Conservation (phyloP, 495 filamentous ascomycete species). For the Penicillium herquei region DNA sequence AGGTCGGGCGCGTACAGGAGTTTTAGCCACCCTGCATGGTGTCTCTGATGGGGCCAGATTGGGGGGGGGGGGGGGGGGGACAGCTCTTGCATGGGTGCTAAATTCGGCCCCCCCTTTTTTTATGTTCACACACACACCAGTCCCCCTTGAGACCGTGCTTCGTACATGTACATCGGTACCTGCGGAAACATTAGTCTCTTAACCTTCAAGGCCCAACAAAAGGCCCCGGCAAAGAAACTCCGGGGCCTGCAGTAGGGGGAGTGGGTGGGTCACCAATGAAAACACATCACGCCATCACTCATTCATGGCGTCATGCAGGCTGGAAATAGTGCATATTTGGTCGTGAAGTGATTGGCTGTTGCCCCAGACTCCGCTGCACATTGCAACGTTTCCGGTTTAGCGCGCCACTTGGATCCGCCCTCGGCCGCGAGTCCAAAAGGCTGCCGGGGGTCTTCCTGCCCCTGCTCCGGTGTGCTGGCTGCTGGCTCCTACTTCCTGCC, state of each 20-base stretch:
- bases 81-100: neutral
- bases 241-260: conserved; percentile 24
- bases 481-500: conserved; percentile 9
- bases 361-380: conserved; percentile 30
- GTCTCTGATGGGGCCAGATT: neutral
- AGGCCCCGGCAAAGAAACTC: conserved; percentile 16
- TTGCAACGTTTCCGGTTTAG: conserved; percentile 28
- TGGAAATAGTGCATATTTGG: conserved; percentile 32
- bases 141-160: neutral
- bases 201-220: neutral
- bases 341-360: conserved; percentile 24
- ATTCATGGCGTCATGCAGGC: conserved; percentile 40
- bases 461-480: conserved; percentile 2
- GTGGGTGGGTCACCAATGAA: conserved; percentile 22
- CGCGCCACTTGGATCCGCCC: conserved; percentile 35
- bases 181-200: conserved; percentile 7
- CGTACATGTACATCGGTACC: conserved; percentile 2
- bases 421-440: conserved; percentile 22
- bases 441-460: neutral
- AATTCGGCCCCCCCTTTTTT: neutral
- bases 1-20: neutral
- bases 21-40: neutral
- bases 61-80: neutral
- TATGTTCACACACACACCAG: neutral
- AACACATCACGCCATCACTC: conserved; percentile 30